Evolutionary conservation across 495 filamentous ascomycete genomes (phyloP), one percentile per base, ranked within the genome.

Genomic region (Melanomma pulvis-pyrius): DNA sequence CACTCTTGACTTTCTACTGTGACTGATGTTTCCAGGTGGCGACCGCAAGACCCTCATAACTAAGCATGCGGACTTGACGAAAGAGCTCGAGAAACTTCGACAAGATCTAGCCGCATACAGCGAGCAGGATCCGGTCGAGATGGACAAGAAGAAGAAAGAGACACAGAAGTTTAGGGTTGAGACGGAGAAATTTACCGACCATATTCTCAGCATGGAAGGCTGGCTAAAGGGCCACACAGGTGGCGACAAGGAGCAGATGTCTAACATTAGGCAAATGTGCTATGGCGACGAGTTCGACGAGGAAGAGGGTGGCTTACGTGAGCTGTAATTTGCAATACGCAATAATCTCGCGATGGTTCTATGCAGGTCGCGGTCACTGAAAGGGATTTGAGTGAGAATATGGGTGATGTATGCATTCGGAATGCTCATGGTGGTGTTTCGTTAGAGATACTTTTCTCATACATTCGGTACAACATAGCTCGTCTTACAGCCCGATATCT

Each of bases 201-300:
- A 90, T 61, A 83, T 90, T 61, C 83, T 84, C 67, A 73, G 81
- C 22, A 76, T 91, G 73, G 90, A 91, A 66, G 79, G 80, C 24
- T 89, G 85, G 72, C 61, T 90, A 52, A 76, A 75, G 55, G 79
- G 81, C 25, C 61, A 83, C 61, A 77, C 77, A 0, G 78, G 78
- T 12, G 80, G 78, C 7, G 86, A 90, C 74, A 74, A 79, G 59
- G 82, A 84, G 65, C 66, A 78, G 34, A 70, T 88, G 36, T 74
- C 76, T 2, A 71, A 71, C n/a, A 71, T 90, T 13, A 82, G 82
- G 77, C 79, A 78, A 51, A 75, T 79, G 46, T 82, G 80, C 68
- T 90, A 89, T 71, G 87, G 86, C 24, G 80, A 81, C 15, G 86
- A 90, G 63, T 88, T 70, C 48, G 72, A 87, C 72, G 81, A 84